Conservation (phyloP, 2,329 filamentous ascomycete genomes). For the Gaeumannomyces tritici region DNA sequence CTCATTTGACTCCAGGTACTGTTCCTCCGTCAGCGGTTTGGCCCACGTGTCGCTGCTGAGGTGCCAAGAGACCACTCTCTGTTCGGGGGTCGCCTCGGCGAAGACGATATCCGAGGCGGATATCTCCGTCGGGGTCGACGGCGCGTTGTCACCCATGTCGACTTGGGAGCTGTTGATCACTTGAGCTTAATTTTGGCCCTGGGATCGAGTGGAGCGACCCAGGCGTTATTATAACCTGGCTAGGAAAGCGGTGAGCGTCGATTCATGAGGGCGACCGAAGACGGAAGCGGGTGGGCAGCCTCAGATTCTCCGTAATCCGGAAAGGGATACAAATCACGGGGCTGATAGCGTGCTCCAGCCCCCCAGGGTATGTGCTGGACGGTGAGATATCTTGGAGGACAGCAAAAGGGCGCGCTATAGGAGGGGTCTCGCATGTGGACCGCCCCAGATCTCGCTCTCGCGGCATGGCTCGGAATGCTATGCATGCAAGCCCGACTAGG, state of each 20-base stretch:
- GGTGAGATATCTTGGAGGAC: background rate
- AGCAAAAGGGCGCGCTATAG: background rate
- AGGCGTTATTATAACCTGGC: background rate
- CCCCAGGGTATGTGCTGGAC: background rate
- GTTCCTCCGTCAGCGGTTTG: constrained; percentile 16
- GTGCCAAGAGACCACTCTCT: constrained; percentile 18
- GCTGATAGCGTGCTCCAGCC: background rate
- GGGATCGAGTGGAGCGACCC: background rate
- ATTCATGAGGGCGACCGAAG: background rate
- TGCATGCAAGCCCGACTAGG: background rate
- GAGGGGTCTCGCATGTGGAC: background rate
- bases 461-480: background rate
- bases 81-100: constrained; percentile 16
- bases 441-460: background rate
- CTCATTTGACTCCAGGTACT: constrained; percentile 18
- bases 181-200: too few relatives aligned
- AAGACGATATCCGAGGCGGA: constrained; percentile 16
- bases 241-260: background rate
- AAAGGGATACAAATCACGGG: background rate
- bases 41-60: constrained; percentile 21
- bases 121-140: constrained; percentile 4
- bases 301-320: background rate
- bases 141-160: constrained; percentile 10
- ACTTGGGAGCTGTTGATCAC: background rate
- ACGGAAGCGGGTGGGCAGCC: background rate